Conservation (phyloP, 2,329 filamentous ascomycete species). For the Raffaelea ambrosiae region DNA sequence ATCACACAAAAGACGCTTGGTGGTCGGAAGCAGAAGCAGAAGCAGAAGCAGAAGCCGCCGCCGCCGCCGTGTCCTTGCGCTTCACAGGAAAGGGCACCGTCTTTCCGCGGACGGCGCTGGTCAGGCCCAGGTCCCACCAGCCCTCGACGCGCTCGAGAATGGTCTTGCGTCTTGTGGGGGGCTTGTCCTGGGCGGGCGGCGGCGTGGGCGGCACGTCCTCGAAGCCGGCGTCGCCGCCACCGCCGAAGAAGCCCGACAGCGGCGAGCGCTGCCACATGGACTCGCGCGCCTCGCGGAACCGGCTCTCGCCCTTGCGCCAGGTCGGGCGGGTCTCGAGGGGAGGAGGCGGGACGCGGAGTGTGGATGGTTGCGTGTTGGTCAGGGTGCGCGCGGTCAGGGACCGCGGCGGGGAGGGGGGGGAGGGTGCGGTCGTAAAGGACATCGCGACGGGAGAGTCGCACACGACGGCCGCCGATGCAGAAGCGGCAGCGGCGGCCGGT, state of each 20-base stretch:
- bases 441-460: constrained; percentile 9
- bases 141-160: constrained; percentile 40
- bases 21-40: neutral
- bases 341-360: too few species aligned
- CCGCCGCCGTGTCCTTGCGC: neutral
- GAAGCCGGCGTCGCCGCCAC: neutral
- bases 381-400: constrained; percentile 4
- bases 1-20: constrained; percentile 5
- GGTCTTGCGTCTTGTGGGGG: constrained; percentile 32
- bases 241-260: neutral
- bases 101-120: constrained; percentile 31
- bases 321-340: too few species aligned
- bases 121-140: constrained; percentile 45
- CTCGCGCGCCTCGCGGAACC: constrained; percentile 8
- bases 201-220: constrained; percentile 5
- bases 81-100: constrained; percentile 11
- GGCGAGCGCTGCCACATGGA: constrained; percentile 7
- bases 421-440: constrained; percentile 7
- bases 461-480: neutral
- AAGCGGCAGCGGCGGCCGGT: neutral
- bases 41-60: too few species aligned
- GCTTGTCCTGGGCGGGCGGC: constrained; percentile 2
- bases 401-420: neutral
- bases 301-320: constrained; percentile 1
- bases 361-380: neutral